Conservation (phyloP, 768 basidiomycete species). For the Collybia mongolica region DNA sequence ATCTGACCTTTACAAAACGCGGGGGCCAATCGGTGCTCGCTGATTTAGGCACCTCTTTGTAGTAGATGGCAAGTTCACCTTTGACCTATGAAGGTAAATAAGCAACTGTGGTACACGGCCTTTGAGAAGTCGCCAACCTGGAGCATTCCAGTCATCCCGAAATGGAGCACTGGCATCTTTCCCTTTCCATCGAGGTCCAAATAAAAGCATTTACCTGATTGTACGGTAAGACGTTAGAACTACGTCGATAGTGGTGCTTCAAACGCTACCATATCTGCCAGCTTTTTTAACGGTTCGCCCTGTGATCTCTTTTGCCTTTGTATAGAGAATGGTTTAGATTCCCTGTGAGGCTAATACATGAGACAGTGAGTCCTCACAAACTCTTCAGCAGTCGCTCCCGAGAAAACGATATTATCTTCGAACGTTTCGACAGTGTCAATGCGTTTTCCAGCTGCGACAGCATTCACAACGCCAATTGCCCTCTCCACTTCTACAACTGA, state of each 20-base stretch:
- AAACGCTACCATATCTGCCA: conserved; percentile 49
- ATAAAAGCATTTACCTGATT: conserved; percentile 57
- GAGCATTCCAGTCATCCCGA: conserved; percentile 87
- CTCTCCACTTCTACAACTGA: conserved; percentile 65
- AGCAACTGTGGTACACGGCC: neutral
- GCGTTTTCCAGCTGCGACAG: conserved; percentile 48
- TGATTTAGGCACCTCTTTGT: conserved; percentile 43
- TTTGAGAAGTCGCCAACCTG: conserved; percentile 37
- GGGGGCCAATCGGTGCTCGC: conserved; percentile 60
- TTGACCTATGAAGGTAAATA: conserved; percentile 33
- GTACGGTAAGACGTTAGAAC: neutral
- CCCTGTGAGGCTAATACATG: too few species aligned
- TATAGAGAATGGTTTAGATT: conserved; percentile 5
- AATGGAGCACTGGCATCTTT: conserved; percentile 68
- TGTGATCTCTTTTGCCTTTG: conserved; percentile 52
- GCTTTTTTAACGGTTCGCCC: conserved; percentile 47
- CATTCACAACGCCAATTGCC: conserved; percentile 54
- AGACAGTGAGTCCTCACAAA: conserved; percentile 48
- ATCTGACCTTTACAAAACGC: conserved; percentile 57
- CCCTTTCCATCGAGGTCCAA: conserved; percentile 61
- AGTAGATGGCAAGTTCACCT: conserved; percentile 46
- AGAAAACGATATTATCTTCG: conserved; percentile 64
- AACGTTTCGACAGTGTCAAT: conserved; percentile 56
- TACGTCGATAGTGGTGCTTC: neutral
- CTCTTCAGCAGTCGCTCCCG: conserved; percentile 49